phyloP scores from a whole-genome alignment of 352 stramenopile genomes.

The Phytophthora pluvialis region DNA sequence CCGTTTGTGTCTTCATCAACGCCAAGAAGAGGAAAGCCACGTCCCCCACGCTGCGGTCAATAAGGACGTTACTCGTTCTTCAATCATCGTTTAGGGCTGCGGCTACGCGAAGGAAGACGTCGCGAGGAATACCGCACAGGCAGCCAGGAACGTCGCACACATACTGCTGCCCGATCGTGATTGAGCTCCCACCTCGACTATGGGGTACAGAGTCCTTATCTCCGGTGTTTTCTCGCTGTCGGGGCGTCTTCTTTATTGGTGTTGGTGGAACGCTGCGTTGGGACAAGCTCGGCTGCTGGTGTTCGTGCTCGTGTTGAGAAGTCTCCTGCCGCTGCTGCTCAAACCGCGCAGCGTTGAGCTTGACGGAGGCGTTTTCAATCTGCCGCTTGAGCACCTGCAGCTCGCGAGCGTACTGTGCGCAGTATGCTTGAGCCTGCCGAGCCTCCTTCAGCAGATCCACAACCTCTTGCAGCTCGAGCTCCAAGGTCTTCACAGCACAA shows the following conservation, averaged over 20 bases:
- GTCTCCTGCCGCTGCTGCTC: constrained; percentile 9
- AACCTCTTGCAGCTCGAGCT: constrained; percentile 46
- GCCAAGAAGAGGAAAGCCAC: not conserved
- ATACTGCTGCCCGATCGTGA: constrained; percentile 17
- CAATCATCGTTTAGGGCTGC: constrained; percentile 60
- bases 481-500: constrained; percentile 43
- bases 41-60: too few species aligned
- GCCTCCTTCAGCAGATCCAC: constrained; percentile 40
- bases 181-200: constrained; percentile 3
- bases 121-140: constrained; percentile 55
- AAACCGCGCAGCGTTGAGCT: constrained; percentile 46
- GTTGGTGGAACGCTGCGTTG: constrained; percentile 11
- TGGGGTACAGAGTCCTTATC: constrained; percentile 4
- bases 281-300: constrained; percentile 1
- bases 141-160: constrained; percentile 66
- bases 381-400: constrained; percentile 56
- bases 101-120: constrained; percentile 44
- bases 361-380: constrained; percentile 58
- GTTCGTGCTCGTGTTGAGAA: constrained; percentile 1
- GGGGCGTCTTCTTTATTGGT: constrained; percentile 20
- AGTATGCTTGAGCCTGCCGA: constrained; percentile 45
- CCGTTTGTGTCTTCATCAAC: not conserved
- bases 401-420: constrained; percentile 28
- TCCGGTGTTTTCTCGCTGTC: constrained; percentile 3
- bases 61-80: not conserved